phyloP scores from a whole-genome alignment of 192 early-diverging fungal genomes.

The Coemansia sp. region DNA sequence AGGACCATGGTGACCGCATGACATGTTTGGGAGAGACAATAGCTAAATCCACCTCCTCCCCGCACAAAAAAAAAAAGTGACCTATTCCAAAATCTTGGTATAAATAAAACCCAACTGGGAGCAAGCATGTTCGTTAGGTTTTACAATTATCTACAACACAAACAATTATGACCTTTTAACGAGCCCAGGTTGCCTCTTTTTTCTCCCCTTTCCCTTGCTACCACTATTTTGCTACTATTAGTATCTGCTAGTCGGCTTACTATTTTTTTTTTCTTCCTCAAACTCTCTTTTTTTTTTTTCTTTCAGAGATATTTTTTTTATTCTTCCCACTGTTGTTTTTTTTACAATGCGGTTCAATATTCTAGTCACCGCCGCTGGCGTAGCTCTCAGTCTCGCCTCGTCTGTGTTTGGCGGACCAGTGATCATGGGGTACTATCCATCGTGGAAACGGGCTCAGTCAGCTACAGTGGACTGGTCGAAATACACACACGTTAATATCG shows the following conservation, averaged over 20 bases:
- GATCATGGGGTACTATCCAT: conserved; percentile 45
- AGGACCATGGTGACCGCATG: background rate
- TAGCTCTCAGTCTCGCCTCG: conserved; percentile 28
- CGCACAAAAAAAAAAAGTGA: background rate
- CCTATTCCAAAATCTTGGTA: background rate
- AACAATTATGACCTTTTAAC: background rate
- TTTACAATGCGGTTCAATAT: conserved; percentile 32
- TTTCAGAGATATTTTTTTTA: background rate
- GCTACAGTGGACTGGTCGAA: conserved; percentile 36
- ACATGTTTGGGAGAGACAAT: background rate
- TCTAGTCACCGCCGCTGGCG: conserved; percentile 23
- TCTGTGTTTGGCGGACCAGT: conserved; percentile 11
- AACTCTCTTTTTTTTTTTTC: background rate
- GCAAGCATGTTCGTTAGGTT: background rate
- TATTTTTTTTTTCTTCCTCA: background rate
- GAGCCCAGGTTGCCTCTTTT: background rate
- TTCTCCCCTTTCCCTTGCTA: background rate
- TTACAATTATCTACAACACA: background rate
- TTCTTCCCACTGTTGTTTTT: background rate
- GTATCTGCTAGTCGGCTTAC: conserved; percentile 6
- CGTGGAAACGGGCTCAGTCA: conserved; percentile 38
- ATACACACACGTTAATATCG: conserved; percentile 73
- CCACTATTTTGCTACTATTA: conserved; percentile 5
- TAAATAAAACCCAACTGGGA: background rate
- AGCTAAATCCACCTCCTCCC: background rate